Percentiles rank a stretch among this genome's conserved stretches.
These are phyloP conservation scores for Heliosperma pusillum DNA, from an alignment of 148 eudicot species.

Conservation along the genomic window DNA sequence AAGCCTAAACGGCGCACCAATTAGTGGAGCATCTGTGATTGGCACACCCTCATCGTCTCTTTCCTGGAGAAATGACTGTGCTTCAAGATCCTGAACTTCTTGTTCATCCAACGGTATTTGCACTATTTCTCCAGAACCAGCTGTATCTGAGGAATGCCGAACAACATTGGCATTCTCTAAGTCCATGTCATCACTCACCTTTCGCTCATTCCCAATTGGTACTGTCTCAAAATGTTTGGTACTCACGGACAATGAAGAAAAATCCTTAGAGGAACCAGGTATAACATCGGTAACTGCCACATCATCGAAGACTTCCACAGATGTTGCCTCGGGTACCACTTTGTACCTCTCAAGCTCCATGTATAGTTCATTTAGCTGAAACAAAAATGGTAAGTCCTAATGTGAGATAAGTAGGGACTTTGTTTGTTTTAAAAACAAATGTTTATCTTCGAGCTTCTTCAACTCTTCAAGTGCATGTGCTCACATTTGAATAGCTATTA, in stretches of 20 bases:
- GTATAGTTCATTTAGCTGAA: conserved; percentile 56
- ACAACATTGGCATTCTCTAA: conserved; percentile 18
- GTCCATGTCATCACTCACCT: conserved; percentile 22
- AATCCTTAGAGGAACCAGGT: conserved; percentile 27
- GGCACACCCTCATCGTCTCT: conserved; percentile 38
- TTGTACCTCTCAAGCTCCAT: conserved; percentile 49
- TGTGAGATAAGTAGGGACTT: background rate
- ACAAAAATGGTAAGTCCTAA: conserved; percentile 10
- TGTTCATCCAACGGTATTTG: conserved; percentile 69
- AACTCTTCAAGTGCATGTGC: conserved; percentile 2
- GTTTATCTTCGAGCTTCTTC: background rate
- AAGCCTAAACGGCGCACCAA: conserved; percentile 92
- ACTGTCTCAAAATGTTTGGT: conserved; percentile 30
- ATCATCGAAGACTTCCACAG: conserved; percentile 27
- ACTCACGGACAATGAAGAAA: conserved; percentile 24
- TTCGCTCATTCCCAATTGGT: conserved; percentile 25
- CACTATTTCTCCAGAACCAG: conserved; percentile 61
- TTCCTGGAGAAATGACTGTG: conserved; percentile 15
- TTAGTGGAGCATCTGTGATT: conserved; percentile 72
- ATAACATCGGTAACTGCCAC: conserved; percentile 25
- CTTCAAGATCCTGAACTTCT: conserved; percentile 35
- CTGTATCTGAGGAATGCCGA: conserved; percentile 36
- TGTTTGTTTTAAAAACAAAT: background rate
- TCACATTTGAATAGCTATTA: background rate
- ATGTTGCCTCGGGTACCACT: conserved; percentile 21